Base-by-base conservation (phyloP, 345 rosid genomes). In the Aquilaria sinensis region DNA sequence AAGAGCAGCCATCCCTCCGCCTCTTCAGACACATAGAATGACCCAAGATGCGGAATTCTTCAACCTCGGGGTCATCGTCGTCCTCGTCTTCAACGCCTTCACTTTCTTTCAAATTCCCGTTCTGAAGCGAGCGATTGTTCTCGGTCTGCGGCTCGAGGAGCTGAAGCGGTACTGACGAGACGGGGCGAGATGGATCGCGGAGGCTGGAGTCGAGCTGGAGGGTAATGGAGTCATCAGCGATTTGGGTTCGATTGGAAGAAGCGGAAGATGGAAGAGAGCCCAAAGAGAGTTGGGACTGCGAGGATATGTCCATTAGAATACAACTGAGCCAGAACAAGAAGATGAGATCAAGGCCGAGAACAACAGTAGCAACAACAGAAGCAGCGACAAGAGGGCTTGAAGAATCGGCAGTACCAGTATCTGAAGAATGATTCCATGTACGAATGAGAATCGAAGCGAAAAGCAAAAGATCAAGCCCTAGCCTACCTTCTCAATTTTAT, bases 11-110 rank as follows among this genome's bases (percentile, higher is more conserved):
- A 29, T 69, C 81, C 63, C 85, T 71, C 53, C 60, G 68, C 30
- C 85, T 75, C 58, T 79, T 85, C 5, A 88, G 56, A 57, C 81
- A 81, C 78, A 90, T 74, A 13, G 83, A 60, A 63, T 90, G 92
- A 4, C 97, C 96, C 57, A 90, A 67, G 16, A 90, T 77, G 10
- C 80, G 77, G 53, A 85, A 85, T 62, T 85, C 85, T 34, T 85
- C 72, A 6, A 67, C 73, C 57, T 77, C 87, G 8, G 65, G 69
- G n/a, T 67, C 73, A 1, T 68, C 80, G 6, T 56, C 81, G 2
- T 57, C 71, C 2, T 75, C 72, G 3, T 61, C 69, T 2, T 50
- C 58, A 23, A 41, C 70, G 53, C 64, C 34, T 46, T 50, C 72
- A 12, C 53, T 53, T n/a, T 48, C 67, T 47, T 15, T 75, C 68